These are phyloP conservation scores for Athelia psychrophila DNA, from an alignment of 1,284 basidiomycete species.

Conservation along the genomic window DNA sequence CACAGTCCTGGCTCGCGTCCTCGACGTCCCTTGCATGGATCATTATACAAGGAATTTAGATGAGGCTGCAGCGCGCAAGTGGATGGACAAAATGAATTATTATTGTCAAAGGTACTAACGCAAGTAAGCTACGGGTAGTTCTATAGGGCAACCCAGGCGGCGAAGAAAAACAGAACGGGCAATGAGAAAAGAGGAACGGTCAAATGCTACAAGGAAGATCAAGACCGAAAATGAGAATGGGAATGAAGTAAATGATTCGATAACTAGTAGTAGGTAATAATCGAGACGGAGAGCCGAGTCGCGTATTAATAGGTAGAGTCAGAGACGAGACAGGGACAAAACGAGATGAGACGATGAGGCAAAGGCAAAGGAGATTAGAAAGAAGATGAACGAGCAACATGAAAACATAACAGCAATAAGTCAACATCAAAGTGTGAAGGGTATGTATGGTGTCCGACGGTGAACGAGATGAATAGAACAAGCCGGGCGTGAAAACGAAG, in stretches of 20 bases:
- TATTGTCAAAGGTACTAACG: no score
- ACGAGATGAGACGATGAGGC: not conserved
- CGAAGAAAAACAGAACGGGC: no score
- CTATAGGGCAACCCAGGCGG: no score
- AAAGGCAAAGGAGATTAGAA: not conserved
- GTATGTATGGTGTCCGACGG: not conserved
- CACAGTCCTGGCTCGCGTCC: no score
- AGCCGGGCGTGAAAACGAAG: not conserved
- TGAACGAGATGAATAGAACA: slow-evolving; percentile 16
- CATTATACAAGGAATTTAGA: no score
- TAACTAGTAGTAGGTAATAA: slow-evolving; percentile 10
- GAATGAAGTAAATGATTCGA: no score
- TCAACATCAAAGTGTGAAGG: not conserved
- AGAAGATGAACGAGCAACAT: not conserved
- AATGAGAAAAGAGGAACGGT: not conserved
- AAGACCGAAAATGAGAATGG: not conserved
- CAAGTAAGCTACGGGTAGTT: no score
- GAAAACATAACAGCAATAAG: not conserved
- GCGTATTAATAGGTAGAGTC: slow-evolving; percentile 16
- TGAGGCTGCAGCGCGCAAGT: no score
- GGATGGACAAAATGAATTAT: no score
- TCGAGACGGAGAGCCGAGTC: slow-evolving; percentile 13
- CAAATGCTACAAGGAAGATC: not conserved
- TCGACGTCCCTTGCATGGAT: no score
- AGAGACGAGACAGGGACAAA: not conserved